Conservation (phyloP, 306 rosid species). For the Prunus kanzakura region DNA sequence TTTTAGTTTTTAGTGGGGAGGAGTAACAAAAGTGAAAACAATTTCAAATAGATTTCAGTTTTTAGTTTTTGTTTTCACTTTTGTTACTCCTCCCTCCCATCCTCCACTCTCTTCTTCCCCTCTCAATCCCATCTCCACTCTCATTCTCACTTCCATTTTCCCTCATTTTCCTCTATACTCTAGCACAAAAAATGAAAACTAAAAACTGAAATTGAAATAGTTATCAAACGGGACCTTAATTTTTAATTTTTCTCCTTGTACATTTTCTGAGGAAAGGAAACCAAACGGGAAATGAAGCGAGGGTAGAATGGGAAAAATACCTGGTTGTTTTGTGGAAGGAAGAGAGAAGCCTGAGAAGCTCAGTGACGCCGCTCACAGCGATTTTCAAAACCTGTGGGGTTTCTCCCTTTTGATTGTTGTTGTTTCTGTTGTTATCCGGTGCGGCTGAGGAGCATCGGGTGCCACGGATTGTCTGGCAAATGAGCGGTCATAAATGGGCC, state of each 20-base stretch:
- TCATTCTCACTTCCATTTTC: too few species aligned
- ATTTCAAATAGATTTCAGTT: too few species aligned
- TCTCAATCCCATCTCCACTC: too few species aligned
- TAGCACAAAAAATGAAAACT: too few species aligned
- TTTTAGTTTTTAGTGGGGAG: too few species aligned
- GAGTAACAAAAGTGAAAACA: too few species aligned
- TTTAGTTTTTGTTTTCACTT: too few species aligned
- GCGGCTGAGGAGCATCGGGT: slow-evolving; percentile 32
- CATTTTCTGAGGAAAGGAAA: background rate
- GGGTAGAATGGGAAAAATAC: slow-evolving; percentile 15
- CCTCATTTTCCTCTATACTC: too few species aligned
- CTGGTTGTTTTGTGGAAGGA: slow-evolving; percentile 35
- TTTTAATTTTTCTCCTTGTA: background rate
- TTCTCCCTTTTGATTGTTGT: slow-evolving; percentile 8
- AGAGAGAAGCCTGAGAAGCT: slow-evolving; percentile 67
- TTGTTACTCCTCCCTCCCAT: too few species aligned
- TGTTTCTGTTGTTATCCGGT: slow-evolving; percentile 12
- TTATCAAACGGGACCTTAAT: too few species aligned
- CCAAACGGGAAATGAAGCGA: background rate
- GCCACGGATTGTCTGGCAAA: slow-evolving; percentile 18
- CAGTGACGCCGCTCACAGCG: slow-evolving; percentile 66
- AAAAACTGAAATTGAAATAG: too few species aligned
- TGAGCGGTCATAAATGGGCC: background rate
- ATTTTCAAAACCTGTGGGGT: slow-evolving; percentile 57
- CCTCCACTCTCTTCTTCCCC: too few species aligned